Base-by-base conservation (phyloP, 225 moss, liverwort and hornwort genomes). In the Marchantia polymorpha region DNA sequence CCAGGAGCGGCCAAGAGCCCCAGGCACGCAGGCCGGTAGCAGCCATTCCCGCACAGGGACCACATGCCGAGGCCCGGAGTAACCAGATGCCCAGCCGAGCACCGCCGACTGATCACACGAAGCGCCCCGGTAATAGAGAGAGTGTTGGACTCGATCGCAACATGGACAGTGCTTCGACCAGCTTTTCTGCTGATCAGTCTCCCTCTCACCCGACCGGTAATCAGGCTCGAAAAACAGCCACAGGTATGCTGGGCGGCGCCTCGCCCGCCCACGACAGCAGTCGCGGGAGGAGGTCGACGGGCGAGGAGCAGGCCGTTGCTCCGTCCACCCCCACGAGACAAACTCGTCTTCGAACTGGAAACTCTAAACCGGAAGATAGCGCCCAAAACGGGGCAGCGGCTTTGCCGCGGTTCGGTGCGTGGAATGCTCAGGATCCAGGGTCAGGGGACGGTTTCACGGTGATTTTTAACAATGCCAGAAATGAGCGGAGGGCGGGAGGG, bases 371-470 rank as follows among this genome's bases (percentile, higher is more conserved):
- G 7, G 20, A 73, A 10, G 69, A 46, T 59, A 15, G 77, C 10
- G 4, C 75, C 27, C 46, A 23, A 0, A 84, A 84, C 53, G 82
- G 84, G 11, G 69, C 84, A 25, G 83, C 87, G 10, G 83, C 89
- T 6, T 27, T 94, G 10, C 96, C 96, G 0, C 91, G 84, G 83
- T 96, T 96, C 9, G 96, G 96, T 5, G 90, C 83, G 0, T 96
- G 96, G 96, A 87, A 96, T 29, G 85, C 88, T 14, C 82, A 87
- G 58, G 84, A 89, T 20, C 86, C 84, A 0, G 73, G 74, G 0
- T 78, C 81, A 0, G 90, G 87, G 22, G 94, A 94, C 12, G 91
- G 89, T 7, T 96, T 94, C 74, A 96, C 96, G 16, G 79, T 94
- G 60, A 84, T 96, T 66, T 96, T 96, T 39, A 91, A 96, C 84